Evolutionary conservation across 108 stramenopile genomes (phyloP).

Genomic region (Skeletonema tropicum): DNA sequence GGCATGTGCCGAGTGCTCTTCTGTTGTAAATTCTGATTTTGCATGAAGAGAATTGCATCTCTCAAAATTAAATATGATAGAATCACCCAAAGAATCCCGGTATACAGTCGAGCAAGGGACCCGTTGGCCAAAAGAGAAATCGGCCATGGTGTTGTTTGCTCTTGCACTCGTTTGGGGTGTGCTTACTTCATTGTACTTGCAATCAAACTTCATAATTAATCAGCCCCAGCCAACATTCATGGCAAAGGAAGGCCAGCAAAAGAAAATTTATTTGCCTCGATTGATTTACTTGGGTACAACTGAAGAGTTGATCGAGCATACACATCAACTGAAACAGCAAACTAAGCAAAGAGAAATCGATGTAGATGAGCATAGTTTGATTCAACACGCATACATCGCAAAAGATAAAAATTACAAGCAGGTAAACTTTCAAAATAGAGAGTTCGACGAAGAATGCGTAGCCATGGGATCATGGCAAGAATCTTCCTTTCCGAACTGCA

Average conservation of each 20-base stretch:
- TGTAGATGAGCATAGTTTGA: neutral
- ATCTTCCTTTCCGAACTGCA: conserved; percentile 22
- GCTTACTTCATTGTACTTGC: neutral
- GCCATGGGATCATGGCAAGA: conserved; percentile 22
- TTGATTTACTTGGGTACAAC: neutral
- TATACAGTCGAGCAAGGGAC: no score
- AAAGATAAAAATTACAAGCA: neutral
- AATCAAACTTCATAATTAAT: neutral
- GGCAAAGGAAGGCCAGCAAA: neutral
- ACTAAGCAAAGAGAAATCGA: neutral
- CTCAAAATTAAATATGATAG: no score
- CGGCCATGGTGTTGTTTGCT: neutral
- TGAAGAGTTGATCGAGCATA: neutral
- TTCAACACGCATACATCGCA: neutral
- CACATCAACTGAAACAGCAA: neutral
- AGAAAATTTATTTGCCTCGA: neutral
- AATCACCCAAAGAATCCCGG: no score
- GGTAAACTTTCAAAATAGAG: neutral
- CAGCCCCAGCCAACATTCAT: neutral
- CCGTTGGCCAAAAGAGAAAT: neutral
- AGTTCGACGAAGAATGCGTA: conserved; percentile 17
- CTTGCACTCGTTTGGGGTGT: neutral
- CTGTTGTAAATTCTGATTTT: no score
- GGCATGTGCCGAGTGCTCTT: no score
- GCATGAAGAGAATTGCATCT: no score